phyloP scores from a whole-genome alignment of 176 grass and related monocot genomes.

The Zoysia japonica region DNA sequence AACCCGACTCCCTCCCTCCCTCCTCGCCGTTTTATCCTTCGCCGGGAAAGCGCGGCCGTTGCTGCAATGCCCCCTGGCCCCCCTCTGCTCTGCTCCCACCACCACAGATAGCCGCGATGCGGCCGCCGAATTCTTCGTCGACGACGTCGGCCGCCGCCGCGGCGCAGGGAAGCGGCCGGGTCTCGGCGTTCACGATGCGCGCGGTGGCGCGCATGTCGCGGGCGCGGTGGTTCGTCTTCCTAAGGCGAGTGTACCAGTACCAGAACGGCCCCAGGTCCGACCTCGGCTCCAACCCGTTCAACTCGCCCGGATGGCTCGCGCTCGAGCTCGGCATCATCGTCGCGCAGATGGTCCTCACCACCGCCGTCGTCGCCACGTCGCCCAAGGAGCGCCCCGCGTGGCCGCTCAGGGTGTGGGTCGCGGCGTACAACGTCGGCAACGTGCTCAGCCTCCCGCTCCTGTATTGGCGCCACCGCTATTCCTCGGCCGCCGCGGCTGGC shows the following conservation, averaged over 20 bases:
- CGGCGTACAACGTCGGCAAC: conserved; percentile 82
- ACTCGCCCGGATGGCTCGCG: conserved; percentile 74
- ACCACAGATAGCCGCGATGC: conserved; percentile 21
- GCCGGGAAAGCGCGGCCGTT: not conserved
- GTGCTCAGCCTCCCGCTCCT: conserved; percentile 90
- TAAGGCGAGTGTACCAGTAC: conserved; percentile 88
- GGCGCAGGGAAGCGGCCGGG: not conserved
- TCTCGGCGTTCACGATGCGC: conserved; percentile 53
- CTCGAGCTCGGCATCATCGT: conserved; percentile 64
- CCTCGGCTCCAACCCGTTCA: conserved; percentile 88
- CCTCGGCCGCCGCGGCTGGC: not conserved
- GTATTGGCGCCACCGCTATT: conserved; percentile 84
- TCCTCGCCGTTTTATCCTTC: conserved; percentile 54
- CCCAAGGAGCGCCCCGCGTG: conserved; percentile 70
- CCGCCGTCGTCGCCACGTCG: conserved; percentile 50
- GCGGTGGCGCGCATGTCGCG: conserved; percentile 66
- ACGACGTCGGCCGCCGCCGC: not conserved
- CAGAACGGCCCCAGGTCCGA: conserved; percentile 92
- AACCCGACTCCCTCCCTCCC: conserved; percentile 38
- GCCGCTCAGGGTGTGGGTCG: conserved; percentile 87
- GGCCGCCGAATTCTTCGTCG: conserved; percentile 1
- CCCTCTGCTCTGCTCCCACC: not conserved
- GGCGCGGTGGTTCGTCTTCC: conserved; percentile 91
- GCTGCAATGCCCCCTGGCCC: conserved; percentile 17
- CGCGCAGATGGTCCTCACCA: conserved; percentile 59